Evolutionary conservation across 371 early-diverging fungal species (phyloP).

Genomic region (Gilbertella persicaria): DNA sequence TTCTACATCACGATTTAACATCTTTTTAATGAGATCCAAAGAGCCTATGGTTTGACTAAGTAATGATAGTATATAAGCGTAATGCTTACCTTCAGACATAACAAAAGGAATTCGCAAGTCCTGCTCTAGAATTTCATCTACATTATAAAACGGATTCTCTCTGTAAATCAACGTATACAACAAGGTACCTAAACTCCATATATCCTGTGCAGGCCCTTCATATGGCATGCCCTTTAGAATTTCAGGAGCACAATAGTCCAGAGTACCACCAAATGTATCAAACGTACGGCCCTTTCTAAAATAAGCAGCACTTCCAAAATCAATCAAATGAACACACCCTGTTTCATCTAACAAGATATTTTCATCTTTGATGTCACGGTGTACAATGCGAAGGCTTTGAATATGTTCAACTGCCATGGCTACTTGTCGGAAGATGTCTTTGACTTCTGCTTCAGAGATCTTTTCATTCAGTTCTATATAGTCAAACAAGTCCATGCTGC

Average conservation of each 20-base stretch:
- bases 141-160: constrained; percentile 81
- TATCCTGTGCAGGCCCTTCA: constrained; percentile 78
- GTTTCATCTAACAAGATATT: constrained; percentile 70
- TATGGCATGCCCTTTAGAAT: constrained; percentile 70
- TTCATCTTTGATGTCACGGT: constrained; percentile 80
- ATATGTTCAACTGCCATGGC: constrained; percentile 68
- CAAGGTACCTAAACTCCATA: constrained; percentile 83
- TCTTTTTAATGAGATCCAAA: constrained; percentile 50
- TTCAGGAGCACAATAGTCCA: constrained; percentile 79
- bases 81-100: constrained; percentile 57
- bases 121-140: constrained; percentile 71
- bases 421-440: constrained; percentile 64
- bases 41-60: no score
- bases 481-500: constrained; percentile 79
- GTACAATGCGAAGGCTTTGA: constrained; percentile 72
- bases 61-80: no score
- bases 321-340: constrained; percentile 65
- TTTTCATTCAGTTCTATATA: constrained; percentile 67
- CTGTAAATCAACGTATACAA: constrained; percentile 79
- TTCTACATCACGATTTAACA: constrained; percentile 53
- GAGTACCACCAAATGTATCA: constrained; percentile 75
- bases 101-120: constrained; percentile 64
- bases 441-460: constrained; percentile 60
- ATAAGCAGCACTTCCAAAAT: constrained; percentile 78
- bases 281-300: constrained; percentile 59